Evolutionary conservation across 2,329 filamentous ascomycete genomes (phyloP).

Genomic region (Colletotrichum sp.): DNA sequence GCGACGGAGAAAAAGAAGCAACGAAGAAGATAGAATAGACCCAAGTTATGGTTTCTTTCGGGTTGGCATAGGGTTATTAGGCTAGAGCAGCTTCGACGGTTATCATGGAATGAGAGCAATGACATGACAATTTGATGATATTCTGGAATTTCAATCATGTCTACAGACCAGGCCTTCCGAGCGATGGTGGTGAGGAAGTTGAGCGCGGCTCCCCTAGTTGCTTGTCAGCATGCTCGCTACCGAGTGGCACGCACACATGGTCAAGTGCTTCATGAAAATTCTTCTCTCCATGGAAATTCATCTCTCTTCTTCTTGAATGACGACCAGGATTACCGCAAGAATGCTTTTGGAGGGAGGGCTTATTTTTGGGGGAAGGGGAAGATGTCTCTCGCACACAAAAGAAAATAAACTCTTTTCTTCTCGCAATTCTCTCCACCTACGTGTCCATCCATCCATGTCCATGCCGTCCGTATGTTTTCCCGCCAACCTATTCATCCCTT

Average conservation of each 20-base stretch:
- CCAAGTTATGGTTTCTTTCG: slow-evolving; percentile 21
- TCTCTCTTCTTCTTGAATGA: not conserved
- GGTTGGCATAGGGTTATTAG: slow-evolving; percentile 22
- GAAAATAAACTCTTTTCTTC: not conserved
- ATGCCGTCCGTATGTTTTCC: not conserved
- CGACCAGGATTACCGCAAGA: not conserved
- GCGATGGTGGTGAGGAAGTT: not conserved
- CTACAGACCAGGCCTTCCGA: not conserved
- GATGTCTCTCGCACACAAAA: not conserved
- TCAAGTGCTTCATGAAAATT: not conserved
- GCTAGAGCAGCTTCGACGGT: slow-evolving; percentile 20
- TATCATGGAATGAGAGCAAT: slow-evolving; percentile 22
- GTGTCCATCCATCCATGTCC: not conserved
- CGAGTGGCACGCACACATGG: not conserved
- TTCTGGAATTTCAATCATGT: not conserved
- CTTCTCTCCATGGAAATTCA: not conserved
- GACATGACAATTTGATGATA: slow-evolving; percentile 14
- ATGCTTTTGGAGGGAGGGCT: not conserved
- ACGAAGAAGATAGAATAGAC: slow-evolving; percentile 24
- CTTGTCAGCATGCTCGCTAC: not conserved
- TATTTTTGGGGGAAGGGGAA: not conserved
- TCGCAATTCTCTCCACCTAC: not conserved
- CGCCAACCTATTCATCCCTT: not conserved
- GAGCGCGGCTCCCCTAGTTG: not conserved
- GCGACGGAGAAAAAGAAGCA: slow-evolving; percentile 5